Evolutionary conservation across 768 basidiomycete species (phyloP).

Genomic region (Lactarius pseudohatsudake): DNA sequence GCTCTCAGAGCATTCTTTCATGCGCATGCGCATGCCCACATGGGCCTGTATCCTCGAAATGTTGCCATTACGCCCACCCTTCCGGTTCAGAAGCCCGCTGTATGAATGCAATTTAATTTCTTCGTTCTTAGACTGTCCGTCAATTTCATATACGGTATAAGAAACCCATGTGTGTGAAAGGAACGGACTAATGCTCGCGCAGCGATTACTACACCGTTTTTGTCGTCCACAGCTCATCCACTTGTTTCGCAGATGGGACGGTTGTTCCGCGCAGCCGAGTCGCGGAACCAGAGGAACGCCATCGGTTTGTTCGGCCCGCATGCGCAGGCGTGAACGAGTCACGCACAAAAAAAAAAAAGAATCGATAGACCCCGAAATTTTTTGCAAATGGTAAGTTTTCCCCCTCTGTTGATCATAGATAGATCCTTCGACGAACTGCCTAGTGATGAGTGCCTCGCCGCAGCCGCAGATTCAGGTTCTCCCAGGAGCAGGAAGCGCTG

Average conservation of each 20-base stretch:
- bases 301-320: slow-evolving; percentile 18
- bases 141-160: neutral
- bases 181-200: neutral
- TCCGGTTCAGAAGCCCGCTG: neutral
- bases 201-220: neutral
- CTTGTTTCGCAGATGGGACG: neutral
- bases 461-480: slow-evolving; percentile 28
- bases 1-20: neutral
- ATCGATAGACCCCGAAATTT: neutral
- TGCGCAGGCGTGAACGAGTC: neutral
- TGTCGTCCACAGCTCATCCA: slow-evolving; percentile 1
- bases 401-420: neutral
- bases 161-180: neutral
- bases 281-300: slow-evolving; percentile 2
- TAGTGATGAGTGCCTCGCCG: slow-evolving; percentile 33
- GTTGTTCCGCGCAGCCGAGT: slow-evolving; percentile 5
- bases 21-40: neutral
- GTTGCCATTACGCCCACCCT: neutral
- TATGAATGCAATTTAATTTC: neutral
- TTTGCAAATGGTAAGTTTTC: neutral
- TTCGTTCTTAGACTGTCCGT: neutral
- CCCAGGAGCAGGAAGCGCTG: slow-evolving; percentile 41
- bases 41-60: neutral
- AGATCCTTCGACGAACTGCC: slow-evolving; percentile 6
- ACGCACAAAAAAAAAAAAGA: neutral